Evolutionary conservation across 495 filamentous ascomycete genomes (phyloP).

Genomic region (Darksidea phi): DNA sequence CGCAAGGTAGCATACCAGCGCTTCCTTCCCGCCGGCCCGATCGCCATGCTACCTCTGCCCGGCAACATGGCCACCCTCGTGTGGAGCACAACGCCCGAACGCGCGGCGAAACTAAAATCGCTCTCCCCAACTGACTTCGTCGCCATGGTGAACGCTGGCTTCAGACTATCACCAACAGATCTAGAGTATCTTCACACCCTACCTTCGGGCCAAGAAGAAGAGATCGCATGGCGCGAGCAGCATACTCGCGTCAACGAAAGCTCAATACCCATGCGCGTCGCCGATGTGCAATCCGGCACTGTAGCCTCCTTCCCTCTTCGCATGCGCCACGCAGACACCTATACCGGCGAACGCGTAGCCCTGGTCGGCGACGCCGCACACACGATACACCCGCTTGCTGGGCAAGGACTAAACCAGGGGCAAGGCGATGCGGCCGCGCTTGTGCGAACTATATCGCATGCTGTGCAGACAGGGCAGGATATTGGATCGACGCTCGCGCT

Average conservation of each 20-base stretch:
- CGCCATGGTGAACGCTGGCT: conserved; percentile 89
- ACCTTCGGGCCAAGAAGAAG: conserved; percentile 60
- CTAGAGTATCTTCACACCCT: conserved; percentile 73
- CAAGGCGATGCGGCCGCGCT: conserved; percentile 81
- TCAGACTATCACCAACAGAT: conserved; percentile 77
- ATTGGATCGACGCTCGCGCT: conserved; percentile 65
- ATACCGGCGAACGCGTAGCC: conserved; percentile 82
- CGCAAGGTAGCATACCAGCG: conserved; percentile 85
- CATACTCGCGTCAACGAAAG: conserved; percentile 57
- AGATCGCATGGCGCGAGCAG: conserved; percentile 76
- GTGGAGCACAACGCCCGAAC: conserved; percentile 81
- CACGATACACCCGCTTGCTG: conserved; percentile 89
- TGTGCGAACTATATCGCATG: conserved; percentile 67
- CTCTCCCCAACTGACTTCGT: conserved; percentile 69
- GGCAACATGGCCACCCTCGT: conserved; percentile 80
- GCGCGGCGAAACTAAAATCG: conserved; percentile 77
- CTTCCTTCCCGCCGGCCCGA: conserved; percentile 87
- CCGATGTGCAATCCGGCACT: conserved; percentile 72
- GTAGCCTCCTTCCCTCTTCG: conserved; percentile 87
- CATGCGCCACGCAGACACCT: conserved; percentile 87
- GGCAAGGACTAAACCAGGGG: conserved; percentile 92
- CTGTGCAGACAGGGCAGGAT: conserved; percentile 80
- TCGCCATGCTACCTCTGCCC: conserved; percentile 89
- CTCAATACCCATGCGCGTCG: conserved; percentile 57
- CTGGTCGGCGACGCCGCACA: conserved; percentile 94